Evolutionary conservation across 2,329 filamentous ascomycete species (phyloP), one percentile per base, ranked within the genome.

Genomic region (Hypoxylon sp.): DNA sequence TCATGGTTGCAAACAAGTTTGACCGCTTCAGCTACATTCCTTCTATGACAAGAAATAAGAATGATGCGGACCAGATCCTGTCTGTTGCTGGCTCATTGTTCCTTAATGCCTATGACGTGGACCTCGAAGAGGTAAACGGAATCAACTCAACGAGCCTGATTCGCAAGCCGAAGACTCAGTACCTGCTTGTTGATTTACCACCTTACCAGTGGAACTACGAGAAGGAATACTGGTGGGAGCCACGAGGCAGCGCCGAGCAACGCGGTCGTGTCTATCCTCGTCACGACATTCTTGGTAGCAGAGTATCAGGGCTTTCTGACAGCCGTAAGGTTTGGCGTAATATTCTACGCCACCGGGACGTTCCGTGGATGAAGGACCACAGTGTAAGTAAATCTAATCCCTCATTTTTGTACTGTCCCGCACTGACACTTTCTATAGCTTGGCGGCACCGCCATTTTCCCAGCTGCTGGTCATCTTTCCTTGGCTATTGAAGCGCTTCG

Each of bases 181-280:
- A 64, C 47, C 24, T 75, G 22, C 63, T 77, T 5, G 74, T 77
- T 8, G 75, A 78, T 42, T 65, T 79, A 14, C 77, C 77, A 0
- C 67, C 72, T 2, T 79, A 79, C 64, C 74, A 74, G 47, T 79
- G 75, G 75, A 74, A 74, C 31, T 75, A 78, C 24, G 58, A 67
- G 24, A 63, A 63, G 33, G 46, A 46, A 1, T 71, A 71, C 53
- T 77, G 73, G 73, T 60, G 70, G 1, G 76, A 78, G 57, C 55
- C 66, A 3, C 72, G 76, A n/a, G 71, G 62, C 8, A 77, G 73
- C 48, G 47, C 35, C 3, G 76, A 79, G 29, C 71, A 74, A 24
- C 74, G 77, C 1, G 51, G 47, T 11, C 67, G 63, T 0, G 59
- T 26, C 5, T 72, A 71, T 26, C 68, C 70, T n/a, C 71, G 76